Evolutionary conservation across 768 basidiomycete species (phyloP), one percentile per base, ranked within the genome.

Genomic region (Paxillus ammoniavirescens): DNA sequence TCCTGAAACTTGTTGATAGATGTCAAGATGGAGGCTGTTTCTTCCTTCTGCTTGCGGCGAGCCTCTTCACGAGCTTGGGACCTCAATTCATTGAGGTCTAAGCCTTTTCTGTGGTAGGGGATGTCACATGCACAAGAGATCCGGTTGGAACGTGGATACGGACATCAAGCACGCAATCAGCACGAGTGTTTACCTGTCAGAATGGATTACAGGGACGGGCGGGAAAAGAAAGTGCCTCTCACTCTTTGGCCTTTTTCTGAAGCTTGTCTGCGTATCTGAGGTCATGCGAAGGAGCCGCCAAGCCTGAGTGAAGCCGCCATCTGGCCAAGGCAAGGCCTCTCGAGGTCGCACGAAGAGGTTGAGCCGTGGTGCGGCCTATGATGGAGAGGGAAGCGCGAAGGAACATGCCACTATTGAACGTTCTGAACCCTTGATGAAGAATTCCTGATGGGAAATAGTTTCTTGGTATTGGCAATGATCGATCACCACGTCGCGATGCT

Each of bases 211-310:
- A 45, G 15, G 53, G 47, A 56, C 53, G 47, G 18, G 44, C 31
- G 15, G 7, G 23, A 33, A 36, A 44, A 55, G 56, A 58, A 47
- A 41, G 56, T 57, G 21, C 30, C 42, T 70, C 82, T 77, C 74
- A 91, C 90, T 83, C 76, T 65, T 81, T 71, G 40, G 89, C 84
- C 61, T 74, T 79, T 61, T 77, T 73, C 42, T 76, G 80, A 36
- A 95, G 70, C 64, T 88, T 89, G 54, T 86, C 81, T 13, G 82
- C 79, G 64, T 94, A 93, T 63, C 81, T 86, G 30, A 73, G 63
- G 56, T 74, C 70, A 50, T 77, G 74, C 28, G 44, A 48, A n/a
- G 58, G 2, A 2, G 37, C 17, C 9, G 37, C 46, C 14, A 50
- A 14, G 23, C 47, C 38, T 28, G 59, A 52, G 35, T 64, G 60